phyloP scores from a whole-genome alignment of 768 basidiomycete species.

The Collybiopsis confluens region DNA sequence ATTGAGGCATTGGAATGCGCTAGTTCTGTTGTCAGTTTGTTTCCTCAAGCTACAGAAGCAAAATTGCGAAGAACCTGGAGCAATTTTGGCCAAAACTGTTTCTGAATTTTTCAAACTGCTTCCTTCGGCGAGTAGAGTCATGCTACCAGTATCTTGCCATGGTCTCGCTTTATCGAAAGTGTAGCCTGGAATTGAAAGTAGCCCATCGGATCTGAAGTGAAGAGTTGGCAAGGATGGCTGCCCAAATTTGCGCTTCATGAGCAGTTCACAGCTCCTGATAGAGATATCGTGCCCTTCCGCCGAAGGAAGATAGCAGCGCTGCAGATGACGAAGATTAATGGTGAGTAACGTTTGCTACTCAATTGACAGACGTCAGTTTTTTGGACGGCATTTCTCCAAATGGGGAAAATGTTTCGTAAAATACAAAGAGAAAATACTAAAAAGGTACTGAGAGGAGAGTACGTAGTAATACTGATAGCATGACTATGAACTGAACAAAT shows the following conservation, averaged over 20 bases:
- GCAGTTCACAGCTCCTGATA: conserved; percentile 1
- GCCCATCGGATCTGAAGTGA: conserved; percentile 47
- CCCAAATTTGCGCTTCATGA: conserved; percentile 49
- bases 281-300: background rate
- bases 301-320: too few species aligned
- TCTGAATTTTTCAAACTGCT: conserved; percentile 67
- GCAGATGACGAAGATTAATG: too few species aligned
- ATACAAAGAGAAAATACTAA: background rate
- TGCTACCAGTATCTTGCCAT: conserved; percentile 74
- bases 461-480: too few species aligned
- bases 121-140: conserved; percentile 66
- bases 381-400: background rate
- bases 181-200: conserved; percentile 68
- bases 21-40: too few species aligned
- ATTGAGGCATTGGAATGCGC: conserved; percentile 71
- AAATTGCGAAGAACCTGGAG: conserved; percentile 25
- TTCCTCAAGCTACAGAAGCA: too few species aligned
- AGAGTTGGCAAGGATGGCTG: conserved; percentile 55
- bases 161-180: conserved; percentile 55
- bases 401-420: background rate
- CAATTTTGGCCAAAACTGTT: conserved; percentile 68
- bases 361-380: too few species aligned
- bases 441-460: too few species aligned
- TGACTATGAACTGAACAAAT: too few species aligned
- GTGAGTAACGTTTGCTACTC: too few species aligned